These are phyloP conservation scores for Flaveria floridana DNA, from an alignment of 140 eudicot genomes.

Conservation along the genomic window DNA sequence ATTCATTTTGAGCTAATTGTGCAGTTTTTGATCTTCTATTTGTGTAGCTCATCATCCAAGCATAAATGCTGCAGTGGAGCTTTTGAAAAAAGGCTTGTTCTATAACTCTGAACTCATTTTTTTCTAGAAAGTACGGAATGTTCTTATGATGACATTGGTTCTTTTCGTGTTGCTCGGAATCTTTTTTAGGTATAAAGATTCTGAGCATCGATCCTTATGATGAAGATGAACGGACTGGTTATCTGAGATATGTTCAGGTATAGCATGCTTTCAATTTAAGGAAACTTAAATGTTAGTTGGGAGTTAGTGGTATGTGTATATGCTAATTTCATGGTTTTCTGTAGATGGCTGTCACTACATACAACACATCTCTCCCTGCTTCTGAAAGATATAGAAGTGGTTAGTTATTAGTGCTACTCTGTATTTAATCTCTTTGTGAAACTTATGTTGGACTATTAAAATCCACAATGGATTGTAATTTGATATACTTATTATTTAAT, in stretches of 20 bases:
- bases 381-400: conserved; percentile 90
- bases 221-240: conserved; percentile 85
- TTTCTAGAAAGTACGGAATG: not conserved
- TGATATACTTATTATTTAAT: not conserved
- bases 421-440: not conserved
- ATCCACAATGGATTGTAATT: not conserved
- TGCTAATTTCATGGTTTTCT: conserved; percentile 26
- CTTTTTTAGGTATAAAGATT: conserved; percentile 56
- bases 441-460: conserved; percentile 3
- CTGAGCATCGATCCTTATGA: conserved; percentile 75
- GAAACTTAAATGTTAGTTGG: not conserved
- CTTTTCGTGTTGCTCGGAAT: not conserved
- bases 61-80: conserved; percentile 89
- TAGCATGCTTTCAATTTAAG: conserved; percentile 5
- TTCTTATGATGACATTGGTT: conserved; percentile 7
- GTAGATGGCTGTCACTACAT: conserved; percentile 97
- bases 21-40: conserved; percentile 17
- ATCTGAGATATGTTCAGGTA: conserved; percentile 94
- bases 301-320: conserved; percentile 16
- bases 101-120: conserved; percentile 2
- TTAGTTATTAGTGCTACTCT: conserved; percentile 29
- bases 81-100: conserved; percentile 58
- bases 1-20: conserved; percentile 20
- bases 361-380: conserved; percentile 84
- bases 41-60: conserved; percentile 90